phyloP scores from a whole-genome alignment of 306 rosid species.

The Begonia loranthoides region DNA sequence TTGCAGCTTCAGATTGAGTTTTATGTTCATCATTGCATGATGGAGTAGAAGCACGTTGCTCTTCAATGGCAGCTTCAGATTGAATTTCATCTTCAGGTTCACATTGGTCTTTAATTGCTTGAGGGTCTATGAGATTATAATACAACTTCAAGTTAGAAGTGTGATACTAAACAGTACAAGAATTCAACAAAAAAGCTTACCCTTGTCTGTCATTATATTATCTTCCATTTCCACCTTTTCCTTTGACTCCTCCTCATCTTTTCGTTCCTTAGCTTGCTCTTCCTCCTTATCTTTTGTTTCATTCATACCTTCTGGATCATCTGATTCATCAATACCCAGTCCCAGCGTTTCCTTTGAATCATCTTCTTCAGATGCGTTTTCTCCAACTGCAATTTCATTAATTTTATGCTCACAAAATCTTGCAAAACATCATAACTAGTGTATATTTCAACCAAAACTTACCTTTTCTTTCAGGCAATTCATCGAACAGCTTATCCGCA shows the following conservation, averaged over 20 bases:
- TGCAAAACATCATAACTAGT: not conserved
- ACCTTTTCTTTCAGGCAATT: slow-evolving; percentile 13
- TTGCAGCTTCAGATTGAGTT: not conserved
- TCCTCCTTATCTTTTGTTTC: too few species aligned
- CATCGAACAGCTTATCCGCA: slow-evolving; percentile 26
- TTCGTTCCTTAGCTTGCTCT: too few species aligned
- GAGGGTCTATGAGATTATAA: too few species aligned
- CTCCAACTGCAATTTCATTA: not conserved
- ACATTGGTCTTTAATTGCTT: too few species aligned
- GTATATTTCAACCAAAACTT: slow-evolving; percentile 1
- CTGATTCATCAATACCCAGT: not conserved
- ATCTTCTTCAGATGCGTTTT: not conserved
- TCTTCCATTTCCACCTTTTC: not conserved
- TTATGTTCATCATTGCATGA: too few species aligned
- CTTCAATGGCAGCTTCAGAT: not conserved
- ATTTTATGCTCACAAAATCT: not conserved
- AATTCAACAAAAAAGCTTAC: not conserved
- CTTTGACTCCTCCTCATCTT: not conserved
- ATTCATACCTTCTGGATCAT: too few species aligned
- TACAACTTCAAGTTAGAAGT: too few species aligned
- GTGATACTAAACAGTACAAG: too few species aligned
- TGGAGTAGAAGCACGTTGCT: not conserved
- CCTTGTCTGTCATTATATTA: not conserved
- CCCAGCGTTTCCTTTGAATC: not conserved
- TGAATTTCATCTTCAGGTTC: not conserved